These are phyloP conservation scores for Eimeria necatrix DNA, from an alignment of 169 alveolate genomes.

Conservation along the genomic window DNA sequence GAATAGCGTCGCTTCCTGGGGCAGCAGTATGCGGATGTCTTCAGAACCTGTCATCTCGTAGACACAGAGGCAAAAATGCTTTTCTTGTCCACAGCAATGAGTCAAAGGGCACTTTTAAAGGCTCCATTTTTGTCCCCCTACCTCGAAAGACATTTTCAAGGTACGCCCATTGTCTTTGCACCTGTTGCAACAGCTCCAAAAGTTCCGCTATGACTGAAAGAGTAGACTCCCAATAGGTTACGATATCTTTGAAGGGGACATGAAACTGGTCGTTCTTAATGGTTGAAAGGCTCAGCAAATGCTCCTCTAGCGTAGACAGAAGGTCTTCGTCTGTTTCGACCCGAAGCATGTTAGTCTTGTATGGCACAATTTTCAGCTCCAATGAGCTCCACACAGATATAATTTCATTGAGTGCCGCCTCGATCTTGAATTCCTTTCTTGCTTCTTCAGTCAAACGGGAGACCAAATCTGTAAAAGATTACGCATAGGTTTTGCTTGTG, in stretches of 20 bases:
- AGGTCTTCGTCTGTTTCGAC: slow-evolving; percentile 81
- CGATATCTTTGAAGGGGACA: slow-evolving; percentile 85
- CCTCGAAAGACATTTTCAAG: slow-evolving; percentile 85
- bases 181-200: slow-evolving; percentile 82
- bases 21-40: slow-evolving; percentile 85
- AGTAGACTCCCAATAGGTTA: slow-evolving; percentile 84
- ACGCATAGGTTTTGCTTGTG: not conserved
- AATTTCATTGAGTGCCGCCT: slow-evolving; percentile 83
- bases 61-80: slow-evolving; percentile 86
- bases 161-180: slow-evolving; percentile 86
- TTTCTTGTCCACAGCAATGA: slow-evolving; percentile 92
- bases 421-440: slow-evolving; percentile 86
- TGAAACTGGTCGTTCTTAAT: slow-evolving; percentile 84
- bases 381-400: slow-evolving; percentile 77
- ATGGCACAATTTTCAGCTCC: slow-evolving; percentile 77
- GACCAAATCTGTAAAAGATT: slow-evolving; percentile 61
- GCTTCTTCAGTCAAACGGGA: slow-evolving; percentile 85
- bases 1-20: slow-evolving; percentile 84
- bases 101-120: slow-evolving; percentile 93
- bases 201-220: slow-evolving; percentile 85
- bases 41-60: slow-evolving; percentile 82
- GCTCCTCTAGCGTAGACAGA: slow-evolving; percentile 84
- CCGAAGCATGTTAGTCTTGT: slow-evolving; percentile 80
- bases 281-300: slow-evolving; percentile 83
- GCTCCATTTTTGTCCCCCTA: slow-evolving; percentile 84